Evolutionary conservation across 257 asterid genomes (phyloP), one percentile per base, ranked within the genome.

Genomic region (Ilex asprella): DNA sequence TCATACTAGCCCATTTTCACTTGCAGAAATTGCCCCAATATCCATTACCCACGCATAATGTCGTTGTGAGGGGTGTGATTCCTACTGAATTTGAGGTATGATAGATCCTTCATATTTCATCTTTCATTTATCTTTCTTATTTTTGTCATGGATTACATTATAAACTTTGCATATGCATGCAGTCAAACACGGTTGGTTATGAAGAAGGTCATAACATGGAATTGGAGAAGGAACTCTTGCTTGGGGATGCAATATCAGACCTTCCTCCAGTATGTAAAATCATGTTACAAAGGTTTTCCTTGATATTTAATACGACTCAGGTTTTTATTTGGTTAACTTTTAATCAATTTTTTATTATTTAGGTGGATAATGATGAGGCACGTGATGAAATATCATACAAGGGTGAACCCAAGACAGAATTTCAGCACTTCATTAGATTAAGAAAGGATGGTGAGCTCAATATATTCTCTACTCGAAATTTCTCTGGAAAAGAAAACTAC

Each of bases 21-120:
- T 2, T 35, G 68, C 76, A 90, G 95, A 81, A 71, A 11, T 60
- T 91, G 56, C 98, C 98, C 7, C 85, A 79, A 31, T 91, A 86
- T 35, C 95, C 98, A 0, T 72, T 91, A 69, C 98, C 98, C 3
- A 88, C 98, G 12, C 96, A 91, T 54, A 61, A 77, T 39, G 94
- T 76, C 31, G 73, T 76, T 16, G 70, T 60, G 14, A 70, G 98
- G 66, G 91, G 96, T 32, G 71, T 31, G 43, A 46, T 56, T 43
- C 98, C 96, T 0, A 57, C 57, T 16, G 94, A 84, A 55, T 91
- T 91, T 75, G 94, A 88, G 86, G 98, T 87, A 64, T n/a, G 6
- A 21, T 21, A 21, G 27, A 31, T 12, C 31, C 44, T 56, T 50
- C 32, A 7, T 11, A 4, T 16, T 35, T 39, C 32, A 7, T 11